Evolutionary conservation across 202 grass and related monocot genomes (phyloP).

Genomic region (Panicum virgatum): DNA sequence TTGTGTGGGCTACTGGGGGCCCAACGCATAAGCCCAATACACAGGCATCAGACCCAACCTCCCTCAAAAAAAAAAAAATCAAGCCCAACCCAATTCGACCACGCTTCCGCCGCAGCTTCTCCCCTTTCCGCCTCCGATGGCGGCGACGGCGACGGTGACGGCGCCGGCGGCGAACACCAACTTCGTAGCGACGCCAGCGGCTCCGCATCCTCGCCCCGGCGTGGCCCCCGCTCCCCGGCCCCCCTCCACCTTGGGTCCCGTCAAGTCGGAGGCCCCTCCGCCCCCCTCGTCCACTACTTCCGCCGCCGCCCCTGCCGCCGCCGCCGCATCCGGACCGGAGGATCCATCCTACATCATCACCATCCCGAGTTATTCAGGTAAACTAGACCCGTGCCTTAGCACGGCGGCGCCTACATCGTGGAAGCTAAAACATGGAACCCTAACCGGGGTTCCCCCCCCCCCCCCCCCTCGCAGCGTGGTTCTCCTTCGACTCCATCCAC

Average conservation of each 20-base stretch:
- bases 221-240: constrained; percentile 24
- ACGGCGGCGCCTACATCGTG: not conserved
- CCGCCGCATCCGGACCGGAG: constrained; percentile 14
- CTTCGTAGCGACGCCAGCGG: not conserved
- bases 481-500: constrained; percentile 78
- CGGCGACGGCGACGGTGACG: not conserved
- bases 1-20: not conserved
- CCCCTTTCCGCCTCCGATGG: constrained; percentile 19
- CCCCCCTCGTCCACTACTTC: constrained; percentile 17
- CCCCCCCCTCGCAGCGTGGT: constrained; percentile 83
- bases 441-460: constrained; percentile 10
- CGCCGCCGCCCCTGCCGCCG: not conserved
- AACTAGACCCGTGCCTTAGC: not conserved
- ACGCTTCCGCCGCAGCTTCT: not conserved
- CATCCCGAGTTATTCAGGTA: constrained; percentile 93
- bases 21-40: not conserved
- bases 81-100: not conserved
- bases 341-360: constrained; percentile 58
- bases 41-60: not conserved
- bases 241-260: constrained; percentile 29
- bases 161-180: constrained; percentile 4
- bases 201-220: not conserved
- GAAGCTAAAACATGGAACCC: constrained; percentile 32
- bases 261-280: constrained; percentile 57
- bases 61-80: too few species aligned